Conservation (phyloP, 2,329 filamentous ascomycete species). For the Botrytis medusae region DNA sequence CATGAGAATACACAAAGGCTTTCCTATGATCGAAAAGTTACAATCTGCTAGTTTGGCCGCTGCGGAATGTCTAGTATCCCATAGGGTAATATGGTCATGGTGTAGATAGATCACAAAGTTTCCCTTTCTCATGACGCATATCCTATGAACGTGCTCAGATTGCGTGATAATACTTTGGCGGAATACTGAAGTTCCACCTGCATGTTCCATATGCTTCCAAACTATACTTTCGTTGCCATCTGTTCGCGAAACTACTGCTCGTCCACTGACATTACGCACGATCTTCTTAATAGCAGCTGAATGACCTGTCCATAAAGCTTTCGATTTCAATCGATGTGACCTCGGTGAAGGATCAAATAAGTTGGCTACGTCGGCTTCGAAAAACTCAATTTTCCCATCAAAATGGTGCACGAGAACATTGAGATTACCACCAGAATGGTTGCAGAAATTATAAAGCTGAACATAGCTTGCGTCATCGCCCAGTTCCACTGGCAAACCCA, state of each 20-base stretch:
- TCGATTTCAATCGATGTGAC: constrained; percentile 58
- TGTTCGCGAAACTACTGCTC: constrained; percentile 78
- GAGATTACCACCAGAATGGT: constrained; percentile 61
- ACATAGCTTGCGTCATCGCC: constrained; percentile 49
- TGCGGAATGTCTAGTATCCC: constrained; percentile 67
- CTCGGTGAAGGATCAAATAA: constrained; percentile 73
- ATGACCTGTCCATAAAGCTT: constrained; percentile 80
- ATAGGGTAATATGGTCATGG: constrained; percentile 68
- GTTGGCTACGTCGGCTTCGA: constrained; percentile 73
- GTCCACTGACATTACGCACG: constrained; percentile 78
- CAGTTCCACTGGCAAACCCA: constrained; percentile 42
- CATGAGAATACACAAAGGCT: constrained; percentile 76
- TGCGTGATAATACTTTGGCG: constrained; percentile 69
- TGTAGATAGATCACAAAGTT: constrained; percentile 80
- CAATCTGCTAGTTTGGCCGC: constrained; percentile 60
- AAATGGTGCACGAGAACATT: constrained; percentile 80
- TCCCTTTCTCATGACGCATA: constrained; percentile 74
- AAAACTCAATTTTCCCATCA: constrained; percentile 80
- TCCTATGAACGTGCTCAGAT: constrained; percentile 73
- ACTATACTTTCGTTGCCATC: constrained; percentile 76
- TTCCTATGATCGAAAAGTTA: constrained; percentile 61
- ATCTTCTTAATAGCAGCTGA: constrained; percentile 79
- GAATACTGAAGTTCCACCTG: constrained; percentile 54
- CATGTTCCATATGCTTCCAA: constrained; percentile 67
- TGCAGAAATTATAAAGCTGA: constrained; percentile 73